Base-by-base conservation (phyloP, 768 basidiomycete genomes). In the Tephrocybe rancida region DNA sequence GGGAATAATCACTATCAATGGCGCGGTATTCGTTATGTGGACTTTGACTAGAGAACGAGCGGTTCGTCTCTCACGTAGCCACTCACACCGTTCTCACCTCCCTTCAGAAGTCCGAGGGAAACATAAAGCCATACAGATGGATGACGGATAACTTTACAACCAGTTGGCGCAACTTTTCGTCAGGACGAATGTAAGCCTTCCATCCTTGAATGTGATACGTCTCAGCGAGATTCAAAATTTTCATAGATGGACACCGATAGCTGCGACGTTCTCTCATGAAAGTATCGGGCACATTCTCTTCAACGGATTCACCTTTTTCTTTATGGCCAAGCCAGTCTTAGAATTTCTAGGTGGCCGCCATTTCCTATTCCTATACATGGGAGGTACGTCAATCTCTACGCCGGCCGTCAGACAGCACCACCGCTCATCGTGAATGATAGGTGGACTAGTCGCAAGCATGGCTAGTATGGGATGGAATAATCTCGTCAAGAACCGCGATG, bases 231-330 rank as follows among this genome's bases (percentile, higher is more conserved):
- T 14, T 26, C 47, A n/a, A n/a, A n/a, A n/a, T n/a, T n/a, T n/a
- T 26, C 46, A n/a, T 49, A 93, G 91, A 64, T 92, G 89, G 88
- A 90, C 88, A 0, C 71, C 85, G 22, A 58, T 91, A 9, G 88
- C 90, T 0, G 73, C 81, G 16, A 77, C 75, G 54, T 93, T 94
- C 73, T 90, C 89, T 3, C 90, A 92, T 61, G 67, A 76, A 58
- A 74, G 78, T 25, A 34, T 76, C n/a, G 57, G 64, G 0, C 90
- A 92, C 62, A 79, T 88, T 3, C 57, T 90, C n/a, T 76, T 90
- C 66, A 92, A 92, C 62, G 83, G 82, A n/a, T 79, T 90, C 63
- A 84, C 87, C 0, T 90, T 83, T 69, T 90, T 77, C 68, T 92
- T 88, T 71, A 83, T 92, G 80, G 88, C 85, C 0, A 82, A 77